Evolutionary conservation across 495 filamentous ascomycete genomes (phyloP).

Genomic region (Barbatosphaeria neglecta): DNA sequence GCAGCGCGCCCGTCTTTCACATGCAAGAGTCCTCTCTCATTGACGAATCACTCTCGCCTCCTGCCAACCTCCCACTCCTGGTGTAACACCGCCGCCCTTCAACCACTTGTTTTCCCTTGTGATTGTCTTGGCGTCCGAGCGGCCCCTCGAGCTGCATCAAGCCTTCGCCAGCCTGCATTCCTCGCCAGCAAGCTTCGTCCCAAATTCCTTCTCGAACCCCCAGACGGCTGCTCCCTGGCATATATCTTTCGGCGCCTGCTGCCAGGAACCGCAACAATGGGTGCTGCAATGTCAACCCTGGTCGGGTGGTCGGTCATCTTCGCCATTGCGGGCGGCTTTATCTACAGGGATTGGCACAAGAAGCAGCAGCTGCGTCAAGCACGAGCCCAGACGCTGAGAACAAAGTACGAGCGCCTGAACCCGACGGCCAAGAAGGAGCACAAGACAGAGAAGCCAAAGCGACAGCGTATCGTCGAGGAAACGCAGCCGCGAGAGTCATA

Average conservation of each 20-base stretch:
- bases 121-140: no score
- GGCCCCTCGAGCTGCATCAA: no score
- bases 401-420: background rate
- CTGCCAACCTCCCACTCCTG: no score
- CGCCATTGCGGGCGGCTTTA: constrained; percentile 28
- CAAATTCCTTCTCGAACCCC: no score
- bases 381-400: background rate
- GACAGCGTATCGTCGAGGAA: background rate
- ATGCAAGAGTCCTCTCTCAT: no score
- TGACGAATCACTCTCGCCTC: no score
- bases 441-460: constrained; percentile 16
- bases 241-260: background rate
- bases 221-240: no score
- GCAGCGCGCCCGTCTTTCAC: no score
- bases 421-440: constrained; percentile 12
- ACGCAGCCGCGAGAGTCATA: background rate
- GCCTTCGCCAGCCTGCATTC: no score
- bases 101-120: no score
- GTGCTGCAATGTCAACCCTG: constrained; percentile 30
- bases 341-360: constrained; percentile 6
- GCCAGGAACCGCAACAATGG: constrained; percentile 14
- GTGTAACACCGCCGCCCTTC: no score
- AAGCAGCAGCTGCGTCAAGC: constrained; percentile 6
- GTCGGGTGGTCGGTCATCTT: constrained; percentile 48
- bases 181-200: no score